phyloP scores from a whole-genome alignment of 495 filamentous ascomycete species.

The Daldinia vernicosa region DNA sequence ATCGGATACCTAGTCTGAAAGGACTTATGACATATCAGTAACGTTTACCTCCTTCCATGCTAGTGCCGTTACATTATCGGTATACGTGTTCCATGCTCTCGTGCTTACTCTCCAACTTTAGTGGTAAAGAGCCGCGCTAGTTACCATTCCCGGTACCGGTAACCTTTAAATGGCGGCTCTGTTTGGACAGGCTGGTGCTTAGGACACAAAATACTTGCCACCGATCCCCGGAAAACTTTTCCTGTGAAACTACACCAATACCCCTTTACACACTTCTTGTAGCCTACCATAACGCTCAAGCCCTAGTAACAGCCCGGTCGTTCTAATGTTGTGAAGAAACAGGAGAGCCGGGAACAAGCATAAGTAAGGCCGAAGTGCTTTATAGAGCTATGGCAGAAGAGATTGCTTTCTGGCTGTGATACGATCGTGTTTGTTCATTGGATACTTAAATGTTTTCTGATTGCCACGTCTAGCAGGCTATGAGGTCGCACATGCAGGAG shows the following conservation, averaged over 20 bases:
- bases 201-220: background rate
- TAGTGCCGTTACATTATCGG: background rate
- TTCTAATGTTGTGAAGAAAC: background rate
- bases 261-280: background rate
- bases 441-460: background rate
- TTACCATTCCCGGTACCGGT: background rate
- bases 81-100: too few species aligned
- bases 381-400: background rate
- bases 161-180: background rate
- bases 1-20: background rate
- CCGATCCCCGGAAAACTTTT: background rate
- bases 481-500: conserved; percentile 5
- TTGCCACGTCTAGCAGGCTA: background rate
- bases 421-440: background rate
- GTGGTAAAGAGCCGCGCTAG: background rate
- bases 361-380: background rate
- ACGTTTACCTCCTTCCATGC: background rate
- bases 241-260: background rate
- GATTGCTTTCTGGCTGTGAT: background rate
- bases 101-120: background rate
- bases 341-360: background rate
- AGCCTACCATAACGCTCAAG: background rate
- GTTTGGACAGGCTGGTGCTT: background rate
- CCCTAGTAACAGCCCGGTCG: background rate
- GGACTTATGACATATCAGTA: background rate